These are phyloP conservation scores for Eucalyptus caleyi DNA, from an alignment of 345 rosid species.

Conservation along the genomic window DNA sequence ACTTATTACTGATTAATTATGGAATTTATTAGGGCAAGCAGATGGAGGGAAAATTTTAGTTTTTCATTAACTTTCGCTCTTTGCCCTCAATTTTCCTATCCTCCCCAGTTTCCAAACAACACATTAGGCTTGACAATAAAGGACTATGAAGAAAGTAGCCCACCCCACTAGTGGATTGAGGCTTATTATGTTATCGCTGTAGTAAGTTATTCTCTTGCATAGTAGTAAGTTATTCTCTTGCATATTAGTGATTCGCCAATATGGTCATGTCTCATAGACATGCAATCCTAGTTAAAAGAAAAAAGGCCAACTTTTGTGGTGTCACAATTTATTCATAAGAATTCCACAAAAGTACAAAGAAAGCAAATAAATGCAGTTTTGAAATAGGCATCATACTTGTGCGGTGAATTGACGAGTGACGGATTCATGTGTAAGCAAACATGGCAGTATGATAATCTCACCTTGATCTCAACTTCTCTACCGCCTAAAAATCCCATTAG, in stretches of 20 bases:
- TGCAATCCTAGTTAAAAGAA: background rate
- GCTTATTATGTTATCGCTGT: background rate
- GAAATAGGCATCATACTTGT: background rate
- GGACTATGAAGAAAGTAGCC: background rate
- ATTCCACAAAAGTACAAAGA: background rate
- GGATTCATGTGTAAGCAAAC: background rate
- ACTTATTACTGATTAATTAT: background rate
- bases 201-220: background rate
- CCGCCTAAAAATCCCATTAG: conserved; percentile 40
- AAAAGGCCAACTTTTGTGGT: background rate
- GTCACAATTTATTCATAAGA: background rate
- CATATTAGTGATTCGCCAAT: background rate
- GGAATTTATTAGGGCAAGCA: background rate
- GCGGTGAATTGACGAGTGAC: background rate
- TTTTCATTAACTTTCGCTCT: background rate
- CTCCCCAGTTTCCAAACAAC: background rate
- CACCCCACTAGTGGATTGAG: background rate
- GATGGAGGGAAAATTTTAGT: background rate
- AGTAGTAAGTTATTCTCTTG: background rate
- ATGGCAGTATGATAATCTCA: background rate
- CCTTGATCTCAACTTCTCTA: conserved; percentile 43
- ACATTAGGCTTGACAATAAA: background rate
- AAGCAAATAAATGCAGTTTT: background rate
- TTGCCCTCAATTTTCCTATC: background rate
- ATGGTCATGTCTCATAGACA: background rate